Base-by-base conservation (phyloP, 768 basidiomycete genomes). In the Lactarius deliciosus region DNA sequence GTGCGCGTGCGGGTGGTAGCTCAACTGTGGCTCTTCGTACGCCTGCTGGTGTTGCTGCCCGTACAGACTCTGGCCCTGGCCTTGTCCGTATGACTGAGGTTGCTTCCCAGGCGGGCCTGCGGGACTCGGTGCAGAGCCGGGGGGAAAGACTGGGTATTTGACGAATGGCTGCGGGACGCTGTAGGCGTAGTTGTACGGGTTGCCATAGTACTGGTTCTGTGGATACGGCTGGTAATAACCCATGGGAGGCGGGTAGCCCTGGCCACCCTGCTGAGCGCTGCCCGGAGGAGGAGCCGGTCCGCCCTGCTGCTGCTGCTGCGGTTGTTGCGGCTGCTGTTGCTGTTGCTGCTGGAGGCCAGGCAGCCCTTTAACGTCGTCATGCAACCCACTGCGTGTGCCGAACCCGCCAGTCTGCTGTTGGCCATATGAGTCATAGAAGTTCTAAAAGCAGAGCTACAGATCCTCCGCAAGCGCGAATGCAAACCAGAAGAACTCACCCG, bases 321-420 rank as follows among this genome's bases (percentile, higher is more conserved):
- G 81, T 4, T 82, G 77, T 65, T 86, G 88, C 72, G 80, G 1
- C 73, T 69, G 73, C 66, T 74, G 75, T 62, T 85, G 84, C 0
- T 77, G 69, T 69, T 86, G 84, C 66, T 81, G 84, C 70, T 88
- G 88, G 38, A 82, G 78, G 13, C 81, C 79, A 9, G 88, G 83
- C 43, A 91, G 79, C 50, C 85, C 85, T 75, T 92, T 92, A 69
- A 87, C 82, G 60, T 93, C 91, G 45, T 93, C 91, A 57, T 91
- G 90, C 9, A 92, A 80, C 28, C 82, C 83, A 67, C 81, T 85
- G 22, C 91, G 83, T 65, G 82, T 84, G 40, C 83, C 83, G 69
- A 92, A 93, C 79, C 83, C 53, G 81, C 78, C 61, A 83, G 88
- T 70, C 86, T 90, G 56, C 75, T 77, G 73, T 92, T 69, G 70